These are phyloP conservation scores for Teunomyces atbi DNA, from an alignment of 805 yeast genomes.

Conservation along the genomic window DNA sequence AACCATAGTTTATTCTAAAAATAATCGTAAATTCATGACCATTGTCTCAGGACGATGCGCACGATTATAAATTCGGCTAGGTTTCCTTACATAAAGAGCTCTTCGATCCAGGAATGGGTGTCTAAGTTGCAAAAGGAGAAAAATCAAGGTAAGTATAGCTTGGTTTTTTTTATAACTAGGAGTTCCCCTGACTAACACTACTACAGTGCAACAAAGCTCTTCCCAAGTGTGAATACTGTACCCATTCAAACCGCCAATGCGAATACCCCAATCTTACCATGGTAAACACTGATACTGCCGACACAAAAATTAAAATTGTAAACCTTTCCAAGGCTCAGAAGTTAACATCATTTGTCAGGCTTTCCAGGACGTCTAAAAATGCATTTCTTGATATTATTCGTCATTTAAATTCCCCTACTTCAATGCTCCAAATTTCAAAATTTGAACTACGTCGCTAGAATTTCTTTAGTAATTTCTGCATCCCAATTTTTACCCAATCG, in stretches of 20 bases:
- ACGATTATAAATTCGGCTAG: not conserved
- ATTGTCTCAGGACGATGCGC: not conserved
- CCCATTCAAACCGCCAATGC: slow-evolving; percentile 25
- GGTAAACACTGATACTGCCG: not conserved
- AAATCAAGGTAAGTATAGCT: slow-evolving; percentile 27
- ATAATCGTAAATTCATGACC: not conserved
- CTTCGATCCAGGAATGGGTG: slow-evolving; percentile 28
- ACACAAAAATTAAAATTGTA: not conserved
- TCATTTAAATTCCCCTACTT: slow-evolving; percentile 13
- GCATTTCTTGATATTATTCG: not conserved
- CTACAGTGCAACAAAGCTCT: slow-evolving; percentile 29
- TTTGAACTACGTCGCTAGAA: slow-evolving; percentile 24
- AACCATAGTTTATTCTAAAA: not conserved
- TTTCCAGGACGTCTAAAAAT: not conserved
- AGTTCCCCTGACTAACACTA: slow-evolving; percentile 7
- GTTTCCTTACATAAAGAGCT: not conserved
- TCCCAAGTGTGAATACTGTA: slow-evolving; percentile 34
- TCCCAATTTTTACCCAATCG: slow-evolving; percentile 24
- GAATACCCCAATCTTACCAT: not conserved
- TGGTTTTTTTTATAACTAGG: too few relatives aligned
- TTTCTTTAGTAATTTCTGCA: slow-evolving; percentile 29
- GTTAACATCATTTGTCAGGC: not conserved
- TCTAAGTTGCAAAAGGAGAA: slow-evolving; percentile 28
- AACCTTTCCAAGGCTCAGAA: slow-evolving; percentile 15
- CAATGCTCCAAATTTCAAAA: slow-evolving; percentile 17